Evolutionary conservation across 257 asterid genomes (phyloP).

Genomic region (Fraxinus anomala): DNA sequence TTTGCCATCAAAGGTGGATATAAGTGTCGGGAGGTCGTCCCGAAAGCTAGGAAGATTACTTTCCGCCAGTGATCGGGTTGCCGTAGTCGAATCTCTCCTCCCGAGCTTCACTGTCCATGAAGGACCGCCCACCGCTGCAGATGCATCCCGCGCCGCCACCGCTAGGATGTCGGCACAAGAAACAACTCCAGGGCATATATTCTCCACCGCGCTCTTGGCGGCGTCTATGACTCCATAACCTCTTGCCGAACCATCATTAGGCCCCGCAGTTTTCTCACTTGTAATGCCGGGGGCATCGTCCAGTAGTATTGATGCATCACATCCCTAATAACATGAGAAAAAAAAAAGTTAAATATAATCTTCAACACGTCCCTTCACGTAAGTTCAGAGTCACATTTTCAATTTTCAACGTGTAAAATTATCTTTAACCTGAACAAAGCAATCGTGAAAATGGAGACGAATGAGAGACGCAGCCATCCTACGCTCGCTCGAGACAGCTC

Average conservation of each 20-base stretch:
- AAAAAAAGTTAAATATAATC: background rate
- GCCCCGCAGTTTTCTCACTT: conserved; percentile 30
- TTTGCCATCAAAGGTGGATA: conserved; percentile 21
- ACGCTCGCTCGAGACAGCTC: conserved; percentile 11
- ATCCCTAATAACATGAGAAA: conserved; percentile 29
- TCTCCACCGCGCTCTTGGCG: conserved; percentile 37
- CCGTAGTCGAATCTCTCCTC: conserved; percentile 34
- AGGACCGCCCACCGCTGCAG: conserved; percentile 38
- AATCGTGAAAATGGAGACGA: conserved; percentile 15
- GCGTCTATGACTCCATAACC: conserved; percentile 38
- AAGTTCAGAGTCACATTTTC: background rate
- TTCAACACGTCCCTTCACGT: background rate
- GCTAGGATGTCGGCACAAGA: conserved; percentile 44
- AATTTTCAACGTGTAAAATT: background rate
- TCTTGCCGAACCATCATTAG: conserved; percentile 28
- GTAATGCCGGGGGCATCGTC: conserved; percentile 31
- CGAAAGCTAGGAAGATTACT: conserved; percentile 28
- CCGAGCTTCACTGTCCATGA: conserved; percentile 38
- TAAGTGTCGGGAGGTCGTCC: conserved; percentile 18
- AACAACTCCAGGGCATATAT: conserved; percentile 38
- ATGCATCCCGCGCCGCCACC: conserved; percentile 39
- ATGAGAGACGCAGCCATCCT: conserved; percentile 22
- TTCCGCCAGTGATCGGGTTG: conserved; percentile 27
- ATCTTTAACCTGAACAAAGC: conserved; percentile 20
- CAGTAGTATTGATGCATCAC: conserved; percentile 41